Conservation (phyloP, 768 basidiomycete species). For the Dacryopinax spathularia region DNA sequence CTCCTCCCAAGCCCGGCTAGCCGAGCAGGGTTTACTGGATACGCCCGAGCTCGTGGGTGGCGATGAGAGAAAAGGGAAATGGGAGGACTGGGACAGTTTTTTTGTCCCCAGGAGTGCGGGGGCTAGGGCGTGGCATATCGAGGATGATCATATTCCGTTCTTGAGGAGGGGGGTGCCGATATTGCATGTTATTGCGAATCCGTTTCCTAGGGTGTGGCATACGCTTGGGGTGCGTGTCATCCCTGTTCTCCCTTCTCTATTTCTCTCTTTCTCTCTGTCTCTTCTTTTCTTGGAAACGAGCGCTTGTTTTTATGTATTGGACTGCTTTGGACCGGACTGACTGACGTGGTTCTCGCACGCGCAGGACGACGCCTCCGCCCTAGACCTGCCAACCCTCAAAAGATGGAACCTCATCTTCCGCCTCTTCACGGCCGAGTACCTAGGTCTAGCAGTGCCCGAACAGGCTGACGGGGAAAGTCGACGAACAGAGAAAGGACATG, state of each 20-base stretch:
- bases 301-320: neutral
- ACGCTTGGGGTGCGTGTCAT: constrained; percentile 42
- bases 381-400: constrained; percentile 73
- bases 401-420: constrained; percentile 82
- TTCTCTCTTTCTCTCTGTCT: neutral
- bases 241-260: constrained; percentile 5
- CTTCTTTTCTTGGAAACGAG: neutral
- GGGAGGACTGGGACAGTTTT: constrained; percentile 35
- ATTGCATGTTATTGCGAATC: constrained; percentile 76
- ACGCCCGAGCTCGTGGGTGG: constrained; percentile 4
- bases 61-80: constrained; percentile 13
- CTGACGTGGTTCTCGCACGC: neutral
- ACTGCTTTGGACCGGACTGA: neutral
- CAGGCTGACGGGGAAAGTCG: neutral
- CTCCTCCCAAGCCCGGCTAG: constrained; percentile 57
- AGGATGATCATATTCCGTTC: constrained; percentile 93
- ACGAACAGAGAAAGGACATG: neutral
- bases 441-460: constrained; percentile 30
- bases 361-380: constrained; percentile 78
- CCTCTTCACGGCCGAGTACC: constrained; percentile 81
- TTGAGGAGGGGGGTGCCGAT: constrained; percentile 66
- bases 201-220: constrained; percentile 89
- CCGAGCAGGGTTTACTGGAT: constrained; percentile 45
- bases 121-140: constrained; percentile 45
- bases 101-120: constrained; percentile 41